Percentiles rank a stretch among this genome's conserved stretches.
Conservation (phyloP, 164 flowering plant genomes). For the Sextonia rubra region DNA sequence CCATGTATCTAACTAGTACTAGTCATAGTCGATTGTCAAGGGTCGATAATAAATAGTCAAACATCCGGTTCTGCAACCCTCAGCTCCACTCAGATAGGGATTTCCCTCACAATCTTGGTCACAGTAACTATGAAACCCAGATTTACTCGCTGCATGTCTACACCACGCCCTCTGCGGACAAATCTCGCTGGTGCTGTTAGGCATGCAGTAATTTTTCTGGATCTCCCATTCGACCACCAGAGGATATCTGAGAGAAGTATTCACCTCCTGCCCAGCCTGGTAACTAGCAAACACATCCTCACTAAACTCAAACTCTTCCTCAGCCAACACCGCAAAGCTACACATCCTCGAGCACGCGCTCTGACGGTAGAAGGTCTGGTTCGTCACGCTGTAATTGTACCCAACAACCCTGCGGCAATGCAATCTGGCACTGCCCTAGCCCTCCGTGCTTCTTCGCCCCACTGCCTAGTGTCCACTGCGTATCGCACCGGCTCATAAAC, state of each 20-base stretch:
- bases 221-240: neutral
- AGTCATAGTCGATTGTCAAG: too few species aligned
- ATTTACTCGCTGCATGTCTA: neutral
- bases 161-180: neutral
- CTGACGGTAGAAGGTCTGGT: neutral
- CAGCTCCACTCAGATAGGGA: neutral
- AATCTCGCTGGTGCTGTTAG: neutral
- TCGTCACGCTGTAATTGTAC: neutral
- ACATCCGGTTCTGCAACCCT: neutral
- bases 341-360: neutral
- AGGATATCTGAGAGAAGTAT: neutral
- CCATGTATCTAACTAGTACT: too few species aligned
- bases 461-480: neutral
- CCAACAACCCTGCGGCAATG: neutral
- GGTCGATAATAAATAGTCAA: too few species aligned
- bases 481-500: neutral
- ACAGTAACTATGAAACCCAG: neutral
- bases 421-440: neutral
- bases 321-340: neutral
- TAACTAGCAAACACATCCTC: neutral
- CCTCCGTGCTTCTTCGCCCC: neutral
- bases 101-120: neutral
- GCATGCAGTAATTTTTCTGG: neutral
- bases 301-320: neutral
- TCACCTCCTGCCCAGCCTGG: neutral